Evolutionary conservation across 1,284 basidiomycete genomes (phyloP).

Genomic region (Gymnopus androsaceus): DNA sequence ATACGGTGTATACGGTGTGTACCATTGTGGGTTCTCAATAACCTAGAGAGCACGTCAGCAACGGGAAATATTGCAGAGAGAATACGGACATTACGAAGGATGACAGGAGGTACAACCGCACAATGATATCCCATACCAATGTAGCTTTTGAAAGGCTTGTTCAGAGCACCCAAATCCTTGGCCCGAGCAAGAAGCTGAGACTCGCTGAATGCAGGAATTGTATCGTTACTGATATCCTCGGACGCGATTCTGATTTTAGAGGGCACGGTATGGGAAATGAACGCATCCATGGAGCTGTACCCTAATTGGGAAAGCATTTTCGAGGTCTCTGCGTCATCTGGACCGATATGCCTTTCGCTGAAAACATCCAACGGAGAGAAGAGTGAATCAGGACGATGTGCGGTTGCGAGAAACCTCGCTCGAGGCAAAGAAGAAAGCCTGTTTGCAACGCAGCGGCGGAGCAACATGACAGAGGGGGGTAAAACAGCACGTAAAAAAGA

Average conservation of each 20-base stretch:
- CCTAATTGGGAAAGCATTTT: constrained; percentile 83
- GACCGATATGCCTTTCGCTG: constrained; percentile 86
- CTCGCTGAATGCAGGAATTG: constrained; percentile 82
- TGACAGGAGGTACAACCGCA: constrained; percentile 91
- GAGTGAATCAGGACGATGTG: constrained; percentile 56
- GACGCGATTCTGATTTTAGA: constrained; percentile 72
- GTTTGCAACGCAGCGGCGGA: too few species aligned
- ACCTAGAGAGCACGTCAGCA: constrained; percentile 49
- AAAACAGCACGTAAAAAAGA: too few species aligned
- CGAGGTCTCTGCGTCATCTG: constrained; percentile 73
- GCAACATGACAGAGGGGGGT: too few species aligned
- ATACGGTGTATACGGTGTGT: constrained; percentile 95
- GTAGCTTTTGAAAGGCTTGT: constrained; percentile 87
- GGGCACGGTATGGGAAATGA: constrained; percentile 82
- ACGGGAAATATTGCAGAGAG: constrained; percentile 5
- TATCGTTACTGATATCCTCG: constrained; percentile 62
- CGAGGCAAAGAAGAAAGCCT: constrained; percentile 22
- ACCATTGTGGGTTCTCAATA: constrained; percentile 98
- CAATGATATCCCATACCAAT: constrained; percentile 99
- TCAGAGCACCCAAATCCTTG: constrained; percentile 74
- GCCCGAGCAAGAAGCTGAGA: constrained; percentile 81
- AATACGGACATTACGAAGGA: constrained; percentile 81
- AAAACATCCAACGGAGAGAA: constrained; percentile 89
- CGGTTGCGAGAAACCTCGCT: constrained; percentile 53
- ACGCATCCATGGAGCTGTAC: constrained; percentile 85